Evolutionary conservation across 345 rosid genomes (phyloP).

Genomic region (Cardamine occulta): DNA sequence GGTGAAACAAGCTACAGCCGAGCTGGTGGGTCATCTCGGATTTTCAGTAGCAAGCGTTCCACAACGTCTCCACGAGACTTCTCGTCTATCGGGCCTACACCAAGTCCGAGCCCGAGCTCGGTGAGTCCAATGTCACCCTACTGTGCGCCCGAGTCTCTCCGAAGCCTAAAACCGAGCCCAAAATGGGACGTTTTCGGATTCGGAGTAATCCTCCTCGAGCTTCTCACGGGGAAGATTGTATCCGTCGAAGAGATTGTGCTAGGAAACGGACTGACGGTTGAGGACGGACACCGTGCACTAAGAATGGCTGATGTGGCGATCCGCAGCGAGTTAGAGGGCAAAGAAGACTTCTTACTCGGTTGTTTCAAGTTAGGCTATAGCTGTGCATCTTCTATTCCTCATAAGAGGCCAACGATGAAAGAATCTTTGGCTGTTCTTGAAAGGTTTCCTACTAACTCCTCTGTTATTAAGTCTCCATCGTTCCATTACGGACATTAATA

Average conservation of each 20-base stretch:
- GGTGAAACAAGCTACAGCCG: slow-evolving; percentile 67
- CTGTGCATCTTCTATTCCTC: slow-evolving; percentile 79
- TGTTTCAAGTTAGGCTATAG: slow-evolving; percentile 76
- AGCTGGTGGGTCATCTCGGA: slow-evolving; percentile 61
- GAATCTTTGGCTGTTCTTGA: slow-evolving; percentile 75
- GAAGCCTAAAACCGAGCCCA: slow-evolving; percentile 76
- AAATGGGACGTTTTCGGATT: slow-evolving; percentile 92
- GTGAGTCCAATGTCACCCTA: slow-evolving; percentile 64
- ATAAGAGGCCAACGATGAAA: slow-evolving; percentile 87
- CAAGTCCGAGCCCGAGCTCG: slow-evolving; percentile 74
- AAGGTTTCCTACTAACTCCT: slow-evolving; percentile 50
- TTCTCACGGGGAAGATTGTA: slow-evolving; percentile 68
- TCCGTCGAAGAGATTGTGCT: slow-evolving; percentile 75
- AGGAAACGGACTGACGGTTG: slow-evolving; percentile 68
- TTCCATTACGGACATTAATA: slow-evolving; percentile 44
- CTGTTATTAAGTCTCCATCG: slow-evolving; percentile 39
- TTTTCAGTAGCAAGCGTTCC: slow-evolving; percentile 84
- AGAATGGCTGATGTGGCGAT: slow-evolving; percentile 72
- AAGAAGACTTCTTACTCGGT: slow-evolving; percentile 68
- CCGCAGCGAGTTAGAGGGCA: slow-evolving; percentile 77
- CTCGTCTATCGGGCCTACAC: slow-evolving; percentile 38
- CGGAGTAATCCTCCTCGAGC: slow-evolving; percentile 78
- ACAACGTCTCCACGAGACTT: slow-evolving; percentile 62
- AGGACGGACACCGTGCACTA: slow-evolving; percentile 61
- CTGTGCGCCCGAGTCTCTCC: slow-evolving; percentile 75